Conservation (phyloP, 1,139 yeast genomes). For the Kodamaea derodonti region DNA sequence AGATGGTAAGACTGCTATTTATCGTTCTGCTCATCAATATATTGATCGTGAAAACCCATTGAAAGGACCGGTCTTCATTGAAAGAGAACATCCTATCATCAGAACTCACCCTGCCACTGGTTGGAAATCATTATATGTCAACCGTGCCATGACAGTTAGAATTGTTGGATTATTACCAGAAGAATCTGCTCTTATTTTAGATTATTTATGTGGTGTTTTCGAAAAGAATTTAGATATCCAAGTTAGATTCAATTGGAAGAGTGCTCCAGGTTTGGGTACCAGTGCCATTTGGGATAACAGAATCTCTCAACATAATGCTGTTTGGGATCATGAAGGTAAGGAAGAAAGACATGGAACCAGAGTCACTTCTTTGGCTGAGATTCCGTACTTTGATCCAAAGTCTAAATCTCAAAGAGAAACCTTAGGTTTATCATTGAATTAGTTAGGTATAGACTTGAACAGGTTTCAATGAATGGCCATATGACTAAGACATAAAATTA, state of each 20-base stretch:
- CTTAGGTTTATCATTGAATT: constrained; percentile 15
- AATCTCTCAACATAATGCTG: constrained; percentile 21
- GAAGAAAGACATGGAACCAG: constrained; percentile 22
- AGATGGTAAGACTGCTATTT: constrained; percentile 22
- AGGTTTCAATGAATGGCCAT: too few species aligned
- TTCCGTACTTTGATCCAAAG: constrained; percentile 18
- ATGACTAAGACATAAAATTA: too few species aligned
- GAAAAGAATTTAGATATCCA: constrained; percentile 22
- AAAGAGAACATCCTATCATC: constrained; percentile 17
- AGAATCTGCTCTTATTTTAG: constrained; percentile 18
- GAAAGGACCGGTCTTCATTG: constrained; percentile 16
- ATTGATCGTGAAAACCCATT: constrained; percentile 20
- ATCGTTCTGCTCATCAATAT: constrained; percentile 20
- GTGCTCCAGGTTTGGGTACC: constrained; percentile 19
- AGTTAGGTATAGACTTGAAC: too few species aligned
- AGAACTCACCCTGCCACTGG: constrained; percentile 18
- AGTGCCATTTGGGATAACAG: constrained; percentile 25
- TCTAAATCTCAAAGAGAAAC: constrained; percentile 22
- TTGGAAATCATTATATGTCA: constrained; percentile 18
- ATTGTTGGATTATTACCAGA: constrained; percentile 21
- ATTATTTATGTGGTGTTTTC: constrained; percentile 18
- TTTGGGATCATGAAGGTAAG: constrained; percentile 14
- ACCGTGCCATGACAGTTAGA: constrained; percentile 18
- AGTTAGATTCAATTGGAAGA: constrained; percentile 19
- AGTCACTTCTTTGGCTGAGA: constrained; percentile 21